Percentiles rank a stretch among this genome's conserved stretches.
These are phyloP conservation scores for Candida multigemmis DNA, from an alignment of 805 yeast species.

Conservation along the genomic window DNA sequence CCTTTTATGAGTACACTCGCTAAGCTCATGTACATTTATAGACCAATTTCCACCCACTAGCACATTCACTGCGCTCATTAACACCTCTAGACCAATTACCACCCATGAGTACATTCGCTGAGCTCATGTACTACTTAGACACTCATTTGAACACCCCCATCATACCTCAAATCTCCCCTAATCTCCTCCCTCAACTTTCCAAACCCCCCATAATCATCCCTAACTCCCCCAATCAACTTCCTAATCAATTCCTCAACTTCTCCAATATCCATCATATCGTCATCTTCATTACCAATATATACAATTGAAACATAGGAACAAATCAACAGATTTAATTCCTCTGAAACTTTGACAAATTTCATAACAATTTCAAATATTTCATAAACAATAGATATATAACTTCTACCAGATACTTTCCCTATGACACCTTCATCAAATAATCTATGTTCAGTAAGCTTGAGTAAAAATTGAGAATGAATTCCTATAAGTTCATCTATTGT, in stretches of 20 bases:
- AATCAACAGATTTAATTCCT: slow-evolving; percentile 21
- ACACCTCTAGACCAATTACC: no score
- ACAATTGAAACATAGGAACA: slow-evolving; percentile 18
- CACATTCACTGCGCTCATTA: no score
- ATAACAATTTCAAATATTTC: slow-evolving; percentile 19
- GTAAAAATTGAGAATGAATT: slow-evolving; percentile 22
- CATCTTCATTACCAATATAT: slow-evolving; percentile 13
- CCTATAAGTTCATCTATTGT: slow-evolving; percentile 43
- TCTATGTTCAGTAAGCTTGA: slow-evolving; percentile 18
- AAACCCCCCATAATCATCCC: not conserved
- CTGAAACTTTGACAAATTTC: slow-evolving; percentile 22
- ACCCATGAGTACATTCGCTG: no score
- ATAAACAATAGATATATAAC: slow-evolving; percentile 24
- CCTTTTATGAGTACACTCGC: no score
- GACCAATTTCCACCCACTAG: no score
- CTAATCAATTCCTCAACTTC: slow-evolving; percentile 6
- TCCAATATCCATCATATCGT: slow-evolving; percentile 10
- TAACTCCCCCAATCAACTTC: not conserved
- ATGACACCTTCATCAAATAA: slow-evolving; percentile 18
- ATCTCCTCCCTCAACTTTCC: not conserved
- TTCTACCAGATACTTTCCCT: slow-evolving; percentile 20
- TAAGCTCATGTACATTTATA: no score
- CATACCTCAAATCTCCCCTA: not conserved
- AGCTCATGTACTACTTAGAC: no score
- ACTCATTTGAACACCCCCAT: not conserved